Conservation (phyloP, 2,329 filamentous ascomycete species). For the Tolypocladium amazonense region DNA sequence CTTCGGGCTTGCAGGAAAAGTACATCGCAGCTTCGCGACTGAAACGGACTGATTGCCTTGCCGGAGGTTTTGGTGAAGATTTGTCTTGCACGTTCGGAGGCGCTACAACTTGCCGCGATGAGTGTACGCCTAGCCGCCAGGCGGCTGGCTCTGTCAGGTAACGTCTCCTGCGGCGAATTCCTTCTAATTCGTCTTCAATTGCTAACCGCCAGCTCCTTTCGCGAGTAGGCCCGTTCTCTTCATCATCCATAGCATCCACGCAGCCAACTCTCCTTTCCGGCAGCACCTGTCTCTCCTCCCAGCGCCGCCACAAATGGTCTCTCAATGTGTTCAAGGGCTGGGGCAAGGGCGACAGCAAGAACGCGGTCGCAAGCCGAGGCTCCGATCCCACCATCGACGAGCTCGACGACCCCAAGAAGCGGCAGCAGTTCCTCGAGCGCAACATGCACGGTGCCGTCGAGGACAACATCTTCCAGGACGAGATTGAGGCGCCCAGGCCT, state of each 20-base stretch:
- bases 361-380: constrained; percentile 17
- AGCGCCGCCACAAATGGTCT: constrained; percentile 32
- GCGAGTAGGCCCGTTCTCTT: constrained; percentile 12
- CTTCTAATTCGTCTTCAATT: constrained; percentile 1
- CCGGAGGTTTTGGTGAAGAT: neutral
- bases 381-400: constrained; percentile 16
- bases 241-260: neutral
- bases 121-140: constrained; percentile 53
- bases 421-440: constrained; percentile 28
- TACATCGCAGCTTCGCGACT: constrained; percentile 8
- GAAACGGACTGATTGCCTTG: neutral
- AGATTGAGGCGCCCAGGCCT: constrained; percentile 29
- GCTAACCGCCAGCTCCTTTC: constrained; percentile 2
- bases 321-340: constrained; percentile 28
- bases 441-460: constrained; percentile 31
- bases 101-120: constrained; percentile 33
- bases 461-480: constrained; percentile 55
- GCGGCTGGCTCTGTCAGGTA: constrained; percentile 52
- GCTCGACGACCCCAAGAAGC: constrained; percentile 31
- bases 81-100: neutral
- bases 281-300: constrained; percentile 3
- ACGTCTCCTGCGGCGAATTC: neutral
- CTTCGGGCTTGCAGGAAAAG: constrained; percentile 11
- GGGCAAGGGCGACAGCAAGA: constrained; percentile 17
- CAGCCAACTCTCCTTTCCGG: neutral